Conservation (phyloP, 2,329 filamentous ascomycete genomes). For the Fusarium sp. region DNA sequence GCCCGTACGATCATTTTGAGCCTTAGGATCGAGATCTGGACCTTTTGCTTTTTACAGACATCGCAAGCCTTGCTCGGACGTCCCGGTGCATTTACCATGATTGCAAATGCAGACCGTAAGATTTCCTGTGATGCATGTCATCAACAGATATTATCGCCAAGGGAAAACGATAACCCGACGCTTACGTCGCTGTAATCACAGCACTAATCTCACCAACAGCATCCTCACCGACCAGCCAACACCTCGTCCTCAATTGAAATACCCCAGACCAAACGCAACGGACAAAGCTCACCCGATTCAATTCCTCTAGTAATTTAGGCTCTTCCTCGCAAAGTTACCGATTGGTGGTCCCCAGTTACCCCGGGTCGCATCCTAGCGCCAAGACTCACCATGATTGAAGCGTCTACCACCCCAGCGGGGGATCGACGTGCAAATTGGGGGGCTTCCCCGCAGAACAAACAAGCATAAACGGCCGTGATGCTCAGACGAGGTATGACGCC, state of each 20-base stretch:
- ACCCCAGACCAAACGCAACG: not conserved
- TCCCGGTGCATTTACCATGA: not conserved
- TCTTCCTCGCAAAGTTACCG: not conserved
- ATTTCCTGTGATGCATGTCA: not conserved
- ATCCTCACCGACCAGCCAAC: not conserved
- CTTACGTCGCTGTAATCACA: not conserved
- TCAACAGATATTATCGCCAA: not conserved
- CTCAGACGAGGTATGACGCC: conserved; percentile 2
- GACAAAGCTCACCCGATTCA: not conserved
- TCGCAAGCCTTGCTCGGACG: conserved; percentile 26
- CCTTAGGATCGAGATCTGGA: no score
- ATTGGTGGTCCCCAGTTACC: conserved; percentile 25
- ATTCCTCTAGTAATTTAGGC: not conserved
- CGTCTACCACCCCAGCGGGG: conserved; percentile 28
- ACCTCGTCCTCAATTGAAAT: not conserved
- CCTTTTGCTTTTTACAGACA: conserved; percentile 30
- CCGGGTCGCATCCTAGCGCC: not conserved
- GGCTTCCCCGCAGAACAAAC: conserved; percentile 9
- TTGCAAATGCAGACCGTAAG: fast-evolving
- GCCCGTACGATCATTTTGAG: no score
- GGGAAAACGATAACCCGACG: not conserved
- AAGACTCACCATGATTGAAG: conserved; percentile 29
- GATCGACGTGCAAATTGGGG: conserved; percentile 22
- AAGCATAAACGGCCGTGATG: not conserved
- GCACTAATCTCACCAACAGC: not conserved